Evolutionary conservation across 176 grass and related monocot genomes (phyloP), one percentile per base, ranked within the genome.

Genomic region (Triticum monococcum): DNA sequence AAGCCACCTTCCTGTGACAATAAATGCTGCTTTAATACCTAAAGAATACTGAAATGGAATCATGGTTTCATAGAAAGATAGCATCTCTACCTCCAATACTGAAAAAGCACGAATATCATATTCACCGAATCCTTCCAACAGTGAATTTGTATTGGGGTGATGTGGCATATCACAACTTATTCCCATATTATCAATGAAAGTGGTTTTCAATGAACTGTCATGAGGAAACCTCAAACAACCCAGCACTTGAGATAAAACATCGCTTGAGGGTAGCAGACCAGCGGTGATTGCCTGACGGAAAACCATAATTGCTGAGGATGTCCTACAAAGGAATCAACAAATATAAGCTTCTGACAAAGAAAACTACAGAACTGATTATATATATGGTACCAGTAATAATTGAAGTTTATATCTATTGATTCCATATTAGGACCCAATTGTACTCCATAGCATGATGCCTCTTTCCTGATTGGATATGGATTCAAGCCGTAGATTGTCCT

Each of bases 171-270:
- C 91, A 82, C 89, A 90, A 83, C 70, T 79, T 78, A 94, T 81
- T 64, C 88, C 91, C 86, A 92, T 85, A 78, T 89, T 94, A 87
- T 95, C 91, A 72, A 95, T 95, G 78, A 95, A 86, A 83, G 54
- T 88, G 68, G 78, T 89, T 89, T 91, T 95, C 43, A 93, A 73
- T 4, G 84, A 91, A 85, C 13, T 87, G 79, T 94, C 88, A 52
- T 71, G 79, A 86, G 96, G 96, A 94, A 95, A 92, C 83, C 86
- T 95, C 84, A 98, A 81, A 88, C 96, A 98, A 74, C 96, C 96
- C 75, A 98, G 85, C 59, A 98, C 91, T 91, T 98, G 96, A 76
- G 93, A 95, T 77, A 98, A 93, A 86, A 92, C 88, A 87, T 98
- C 96, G 74, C 86, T 87, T 88, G 93, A 92, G 64, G 91, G 91